A percentile compares a stretch with the other conserved stretches of the same genome.
Conservation (phyloP, 371 early-diverging fungal genomes). For the Quaeritorhiza haematococci region DNA sequence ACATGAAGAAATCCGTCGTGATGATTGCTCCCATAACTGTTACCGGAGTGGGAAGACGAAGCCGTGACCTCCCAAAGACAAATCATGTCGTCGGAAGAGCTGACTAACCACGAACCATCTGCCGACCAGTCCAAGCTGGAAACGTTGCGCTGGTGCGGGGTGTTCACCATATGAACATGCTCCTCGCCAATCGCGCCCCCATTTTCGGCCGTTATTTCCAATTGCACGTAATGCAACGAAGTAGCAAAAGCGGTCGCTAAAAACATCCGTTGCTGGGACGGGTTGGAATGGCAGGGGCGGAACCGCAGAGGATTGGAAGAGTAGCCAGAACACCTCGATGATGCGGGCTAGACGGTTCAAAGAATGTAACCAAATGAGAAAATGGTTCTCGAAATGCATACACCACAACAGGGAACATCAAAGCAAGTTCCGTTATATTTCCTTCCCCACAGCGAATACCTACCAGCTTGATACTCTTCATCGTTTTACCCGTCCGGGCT, state of each 20-base stretch:
- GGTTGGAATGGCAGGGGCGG: background rate
- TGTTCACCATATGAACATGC: background rate
- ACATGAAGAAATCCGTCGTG: background rate
- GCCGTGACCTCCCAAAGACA: background rate
- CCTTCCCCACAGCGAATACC: no score
- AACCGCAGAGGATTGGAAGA: background rate
- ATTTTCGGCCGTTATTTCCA: background rate
- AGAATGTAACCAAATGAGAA: no score
- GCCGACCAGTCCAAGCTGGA: background rate
- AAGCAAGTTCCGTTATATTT: no score
- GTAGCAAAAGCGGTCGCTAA: background rate
- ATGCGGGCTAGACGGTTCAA: background rate
- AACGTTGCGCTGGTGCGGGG: background rate
- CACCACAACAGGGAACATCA: no score
- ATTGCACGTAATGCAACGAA: background rate
- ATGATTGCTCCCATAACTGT: no score
- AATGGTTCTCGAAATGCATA: no score
- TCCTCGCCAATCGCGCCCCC: background rate
- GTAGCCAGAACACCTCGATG: background rate
- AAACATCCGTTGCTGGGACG: background rate
- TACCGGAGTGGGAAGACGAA: background rate
- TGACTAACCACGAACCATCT: background rate
- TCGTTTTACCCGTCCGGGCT: background rate
- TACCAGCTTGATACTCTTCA: conserved; percentile 1
- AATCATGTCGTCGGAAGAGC: background rate